Base-by-base conservation (phyloP, 2,329 filamentous ascomycete genomes). In the Talaromyces pinophilus region DNA sequence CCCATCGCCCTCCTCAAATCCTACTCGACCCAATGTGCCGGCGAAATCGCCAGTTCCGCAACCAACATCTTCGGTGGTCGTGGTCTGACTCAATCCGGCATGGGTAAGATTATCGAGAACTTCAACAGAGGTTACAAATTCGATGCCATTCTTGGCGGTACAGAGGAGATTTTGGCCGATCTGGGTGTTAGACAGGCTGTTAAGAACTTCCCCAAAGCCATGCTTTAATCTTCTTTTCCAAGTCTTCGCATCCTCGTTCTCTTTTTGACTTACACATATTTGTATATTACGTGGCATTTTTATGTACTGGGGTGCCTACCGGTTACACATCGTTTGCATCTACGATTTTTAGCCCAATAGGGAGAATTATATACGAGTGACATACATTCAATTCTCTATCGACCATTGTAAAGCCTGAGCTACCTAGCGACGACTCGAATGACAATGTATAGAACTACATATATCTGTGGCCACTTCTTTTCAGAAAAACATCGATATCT, bases 111-210 rank as follows among this genome's bases (percentile, higher is more conserved):
- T 38, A 88, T 96, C 68, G 92, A 96, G 81, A 90, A 91, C 84
- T 95, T 95, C 81, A 87, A 94, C 78, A 84, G 91, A 57, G 92
- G 89, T 1, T 92, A 93, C 80, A 95, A 95, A 81, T 95, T 91
- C 65, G 89, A 92, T 76, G 85, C 89, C 25, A 91, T 92, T 66
- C 79, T 94, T 30, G 92, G 92, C 66, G 92, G 92, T 11, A 90
- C 91, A 0, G 92, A 96, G 79, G 92, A 96, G 81, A 88, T 96
- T 67, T 76, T 96, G 67, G 90, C 86, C 5, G 92, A 96, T 79
- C 77, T 96, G 63, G 92, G 92, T 8, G 92, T 96, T 1, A 84
- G 92, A 70, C 92, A 96, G 80, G 92, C 92, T 25, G 88, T 95
- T 83, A 91, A 89, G 78, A 85, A 87, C 70, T 93, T 96, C 83